These are phyloP conservation scores for Scleromitrula shiraiana DNA, from an alignment of 2,329 filamentous ascomycete species.

Conservation along the genomic window DNA sequence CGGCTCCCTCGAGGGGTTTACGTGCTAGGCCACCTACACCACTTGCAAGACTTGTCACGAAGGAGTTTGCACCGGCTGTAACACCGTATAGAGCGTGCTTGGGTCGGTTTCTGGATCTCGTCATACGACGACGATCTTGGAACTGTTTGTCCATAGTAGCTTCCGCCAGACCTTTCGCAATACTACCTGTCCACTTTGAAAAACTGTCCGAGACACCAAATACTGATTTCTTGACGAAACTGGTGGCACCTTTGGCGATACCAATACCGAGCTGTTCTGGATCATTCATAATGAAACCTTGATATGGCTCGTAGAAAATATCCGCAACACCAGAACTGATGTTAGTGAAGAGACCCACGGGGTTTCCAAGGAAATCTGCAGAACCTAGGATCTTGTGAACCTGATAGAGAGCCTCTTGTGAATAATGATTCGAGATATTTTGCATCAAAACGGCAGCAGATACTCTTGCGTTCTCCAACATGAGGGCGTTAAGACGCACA, in stretches of 20 bases:
- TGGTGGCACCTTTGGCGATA: slow-evolving; percentile 92
- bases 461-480: slow-evolving; percentile 91
- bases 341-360: slow-evolving; percentile 96
- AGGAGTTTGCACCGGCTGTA: slow-evolving; percentile 88
- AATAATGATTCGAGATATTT: slow-evolving; percentile 90
- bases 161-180: slow-evolving; percentile 91
- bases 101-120: slow-evolving; percentile 81
- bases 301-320: slow-evolving; percentile 99
- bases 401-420: slow-evolving; percentile 90
- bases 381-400: slow-evolving; percentile 96
- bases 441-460: slow-evolving; percentile 76
- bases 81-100: slow-evolving; percentile 98
- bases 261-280: slow-evolving; percentile 92
- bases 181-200: slow-evolving; percentile 93
- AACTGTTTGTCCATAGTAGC: slow-evolving; percentile 98
- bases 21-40: slow-evolving; percentile 89
- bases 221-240: slow-evolving; percentile 97
- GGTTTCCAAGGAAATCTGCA: slow-evolving; percentile 94
- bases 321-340: slow-evolving; percentile 94
- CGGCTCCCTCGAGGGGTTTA: slow-evolving; percentile 90
- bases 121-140: slow-evolving; percentile 91
- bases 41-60: slow-evolving; percentile 85
- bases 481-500: slow-evolving; percentile 82
- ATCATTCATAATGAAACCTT: slow-evolving; percentile 84
- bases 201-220: slow-evolving; percentile 97